Percentiles rank a stretch among this genome's conserved stretches.
These are phyloP conservation scores for Chaetomium sp. DNA, from an alignment of 2,329 filamentous ascomycete species.

Conservation along the genomic window DNA sequence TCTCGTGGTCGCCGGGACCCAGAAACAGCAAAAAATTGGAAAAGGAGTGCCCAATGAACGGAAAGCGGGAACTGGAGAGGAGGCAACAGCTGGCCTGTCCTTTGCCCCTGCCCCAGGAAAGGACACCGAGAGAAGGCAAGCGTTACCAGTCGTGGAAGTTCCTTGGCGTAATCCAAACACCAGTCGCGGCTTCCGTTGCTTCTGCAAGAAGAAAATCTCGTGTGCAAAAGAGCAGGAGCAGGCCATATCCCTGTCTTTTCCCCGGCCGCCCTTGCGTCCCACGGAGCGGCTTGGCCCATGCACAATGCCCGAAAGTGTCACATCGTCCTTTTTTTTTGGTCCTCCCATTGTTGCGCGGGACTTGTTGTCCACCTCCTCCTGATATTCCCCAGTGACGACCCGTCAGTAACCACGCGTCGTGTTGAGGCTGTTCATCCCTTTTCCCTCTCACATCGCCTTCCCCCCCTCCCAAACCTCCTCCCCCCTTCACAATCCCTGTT, in stretches of 20 bases:
- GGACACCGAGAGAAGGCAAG: background rate
- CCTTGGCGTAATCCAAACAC: constrained; percentile 20
- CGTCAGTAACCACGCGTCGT: too few relatives aligned
- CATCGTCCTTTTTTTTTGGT: background rate
- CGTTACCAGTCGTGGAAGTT: constrained; percentile 16
- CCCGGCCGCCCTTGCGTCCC: too few relatives aligned
- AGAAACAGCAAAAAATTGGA: background rate
- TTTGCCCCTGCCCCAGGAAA: background rate
- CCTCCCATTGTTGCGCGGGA: background rate
- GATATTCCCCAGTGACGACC: too few relatives aligned
- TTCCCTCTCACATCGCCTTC: too few relatives aligned
- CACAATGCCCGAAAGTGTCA: constrained; percentile 1
- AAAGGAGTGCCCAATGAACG: background rate
- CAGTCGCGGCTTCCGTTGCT: constrained; percentile 14
- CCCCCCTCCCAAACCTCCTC: too few relatives aligned
- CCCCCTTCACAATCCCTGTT: too few relatives aligned
- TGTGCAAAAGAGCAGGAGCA: background rate
- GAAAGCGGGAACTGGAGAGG: background rate
- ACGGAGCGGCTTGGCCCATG: constrained; percentile 5
- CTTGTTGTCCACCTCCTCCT: background rate
- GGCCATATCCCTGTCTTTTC: constrained; percentile 7
- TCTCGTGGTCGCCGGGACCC: background rate
- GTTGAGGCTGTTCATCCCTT: too few relatives aligned
- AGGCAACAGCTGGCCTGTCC: background rate
- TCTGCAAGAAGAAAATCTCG: constrained; percentile 3